These are phyloP conservation scores for Dalechampia spathulata DNA, from an alignment of 441 rosid genomes.

Conservation along the genomic window DNA sequence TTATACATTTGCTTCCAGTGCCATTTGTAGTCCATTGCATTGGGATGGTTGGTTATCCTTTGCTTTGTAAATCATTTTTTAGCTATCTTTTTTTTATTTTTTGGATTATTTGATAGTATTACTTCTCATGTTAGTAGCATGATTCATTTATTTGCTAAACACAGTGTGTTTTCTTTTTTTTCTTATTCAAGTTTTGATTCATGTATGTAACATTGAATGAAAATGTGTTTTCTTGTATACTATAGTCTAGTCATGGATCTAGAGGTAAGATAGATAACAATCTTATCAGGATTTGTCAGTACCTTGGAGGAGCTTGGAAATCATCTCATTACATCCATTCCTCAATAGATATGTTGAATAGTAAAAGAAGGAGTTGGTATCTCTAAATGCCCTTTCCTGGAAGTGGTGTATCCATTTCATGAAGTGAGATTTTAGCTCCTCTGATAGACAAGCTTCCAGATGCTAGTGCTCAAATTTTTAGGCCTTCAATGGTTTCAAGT, in stretches of 20 bases:
- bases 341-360: conserved; percentile 30
- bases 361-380: conserved; percentile 40
- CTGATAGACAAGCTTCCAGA: conserved; percentile 38
- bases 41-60: no score
- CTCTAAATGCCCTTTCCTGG: conserved; percentile 34
- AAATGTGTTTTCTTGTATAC: conserved; percentile 12
- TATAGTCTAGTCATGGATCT: conserved; percentile 40
- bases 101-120: no score
- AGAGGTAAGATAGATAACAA: no score
- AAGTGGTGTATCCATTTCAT: conserved; percentile 33
- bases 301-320: conserved; percentile 45
- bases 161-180: no score
- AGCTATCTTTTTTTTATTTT: no score
- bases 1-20: background rate
- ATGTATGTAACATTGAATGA: background rate
- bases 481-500: conserved; percentile 36
- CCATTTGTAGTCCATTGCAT: background rate
- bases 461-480: conserved; percentile 31
- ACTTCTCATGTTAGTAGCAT: no score
- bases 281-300: conserved; percentile 20
- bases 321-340: conserved; percentile 29
- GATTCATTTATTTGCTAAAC: no score
- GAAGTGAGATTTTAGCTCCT: conserved; percentile 28
- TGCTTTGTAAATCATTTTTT: no score
- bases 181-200: no score